phyloP scores from a whole-genome alignment of 1,284 basidiomycete species.

The Cryptococcus sp. region DNA sequence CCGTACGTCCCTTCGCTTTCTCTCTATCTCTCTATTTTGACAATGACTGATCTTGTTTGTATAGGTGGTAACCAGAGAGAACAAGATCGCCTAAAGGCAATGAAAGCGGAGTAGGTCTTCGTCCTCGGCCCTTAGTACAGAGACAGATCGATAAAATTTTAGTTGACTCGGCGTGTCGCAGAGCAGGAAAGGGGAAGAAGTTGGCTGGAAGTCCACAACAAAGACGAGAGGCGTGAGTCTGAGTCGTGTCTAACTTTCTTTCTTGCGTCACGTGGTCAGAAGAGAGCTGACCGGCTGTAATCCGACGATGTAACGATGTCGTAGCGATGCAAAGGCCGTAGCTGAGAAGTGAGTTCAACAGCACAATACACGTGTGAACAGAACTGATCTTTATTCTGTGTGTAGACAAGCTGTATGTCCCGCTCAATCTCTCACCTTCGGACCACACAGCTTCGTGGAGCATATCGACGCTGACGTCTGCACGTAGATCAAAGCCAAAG shows the following conservation, averaged over 20 bases:
- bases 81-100: slow-evolving; percentile 14
- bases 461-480: background rate
- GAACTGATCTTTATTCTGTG: background rate
- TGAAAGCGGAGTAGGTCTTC: slow-evolving; percentile 19
- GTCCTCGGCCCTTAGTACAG: background rate
- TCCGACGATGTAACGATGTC: too few species aligned
- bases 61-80: slow-evolving; percentile 24
- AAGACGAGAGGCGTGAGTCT: slow-evolving; percentile 21
- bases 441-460: background rate
- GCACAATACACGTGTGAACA: background rate
- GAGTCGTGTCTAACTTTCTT: background rate
- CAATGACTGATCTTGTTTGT: background rate
- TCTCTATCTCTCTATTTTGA: background rate
- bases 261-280: background rate
- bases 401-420: slow-evolving; percentile 20
- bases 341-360: slow-evolving; percentile 19
- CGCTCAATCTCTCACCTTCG: background rate
- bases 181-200: slow-evolving; percentile 18
- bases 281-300: background rate
- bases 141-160: background rate
- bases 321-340: slow-evolving; percentile 22
- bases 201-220: slow-evolving; percentile 17
- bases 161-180: background rate
- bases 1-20: background rate
- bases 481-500: slow-evolving; percentile 21